These are phyloP conservation scores for Arthrobotrys entomopaga DNA, from an alignment of 2,329 filamentous ascomycete genomes.

Conservation along the genomic window DNA sequence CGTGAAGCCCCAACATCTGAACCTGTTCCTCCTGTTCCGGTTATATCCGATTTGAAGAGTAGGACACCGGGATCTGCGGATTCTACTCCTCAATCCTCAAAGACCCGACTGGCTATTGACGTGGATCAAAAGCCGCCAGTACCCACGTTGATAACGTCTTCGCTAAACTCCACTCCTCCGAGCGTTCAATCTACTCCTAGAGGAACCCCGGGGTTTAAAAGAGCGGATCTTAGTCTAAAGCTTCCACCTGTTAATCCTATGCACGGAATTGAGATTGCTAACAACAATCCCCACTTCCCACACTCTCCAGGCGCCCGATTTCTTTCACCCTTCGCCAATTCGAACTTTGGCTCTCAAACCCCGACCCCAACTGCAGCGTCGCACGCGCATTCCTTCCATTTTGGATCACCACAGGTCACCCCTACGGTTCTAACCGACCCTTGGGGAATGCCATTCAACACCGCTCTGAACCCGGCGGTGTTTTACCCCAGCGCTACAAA, in stretches of 20 bases:
- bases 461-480: slow-evolving; percentile 38
- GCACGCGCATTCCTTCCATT: slow-evolving; percentile 44
- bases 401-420: slow-evolving; percentile 21
- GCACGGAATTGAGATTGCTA: slow-evolving; percentile 48
- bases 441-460: slow-evolving; percentile 52
- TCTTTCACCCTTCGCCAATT: slow-evolving; percentile 43
- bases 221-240: slow-evolving; percentile 48
- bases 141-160: slow-evolving; percentile 35
- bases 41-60: slow-evolving; percentile 37
- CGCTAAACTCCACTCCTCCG: slow-evolving; percentile 25
- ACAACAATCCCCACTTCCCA: slow-evolving; percentile 37
- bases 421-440: slow-evolving; percentile 37
- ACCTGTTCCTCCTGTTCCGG: slow-evolving; percentile 45
- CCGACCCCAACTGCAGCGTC: slow-evolving; percentile 47
- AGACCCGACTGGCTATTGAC: slow-evolving; percentile 37
- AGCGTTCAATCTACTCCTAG: slow-evolving; percentile 40
- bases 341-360: slow-evolving; percentile 48
- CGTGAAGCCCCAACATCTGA: slow-evolving; percentile 45
- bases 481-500: slow-evolving; percentile 49
- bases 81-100: slow-evolving; percentile 36
- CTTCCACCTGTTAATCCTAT: slow-evolving; percentile 39
- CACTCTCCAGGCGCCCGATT: slow-evolving; percentile 46
- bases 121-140: slow-evolving; percentile 42
- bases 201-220: slow-evolving; percentile 47
- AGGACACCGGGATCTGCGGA: slow-evolving; percentile 32